Conservation (phyloP, 768 basidiomycete species). For the Rubroboletus satanas region DNA sequence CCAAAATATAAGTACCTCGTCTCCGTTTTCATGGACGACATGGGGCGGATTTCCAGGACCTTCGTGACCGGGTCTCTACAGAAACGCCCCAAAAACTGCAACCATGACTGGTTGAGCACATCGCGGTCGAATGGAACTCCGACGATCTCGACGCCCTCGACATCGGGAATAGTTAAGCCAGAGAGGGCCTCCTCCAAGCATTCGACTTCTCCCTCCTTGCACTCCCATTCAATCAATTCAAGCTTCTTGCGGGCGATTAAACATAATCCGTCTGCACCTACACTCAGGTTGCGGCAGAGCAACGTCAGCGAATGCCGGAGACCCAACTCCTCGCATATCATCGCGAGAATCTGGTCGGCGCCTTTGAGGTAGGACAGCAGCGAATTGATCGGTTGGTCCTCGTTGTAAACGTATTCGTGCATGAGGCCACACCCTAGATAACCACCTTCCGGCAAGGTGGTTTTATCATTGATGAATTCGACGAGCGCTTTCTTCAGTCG, state of each 20-base stretch:
- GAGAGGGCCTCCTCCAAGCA: background rate
- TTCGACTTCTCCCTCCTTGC: background rate
- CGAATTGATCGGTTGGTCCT: no score
- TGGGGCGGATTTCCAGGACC: background rate
- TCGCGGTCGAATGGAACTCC: no score
- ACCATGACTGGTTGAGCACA: background rate
- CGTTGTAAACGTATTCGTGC: conserved; percentile 27
- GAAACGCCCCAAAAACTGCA: background rate
- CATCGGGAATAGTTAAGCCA: background rate
- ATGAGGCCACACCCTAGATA: conserved; percentile 34
- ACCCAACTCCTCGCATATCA: background rate
- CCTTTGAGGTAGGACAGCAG: background rate
- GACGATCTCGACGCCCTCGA: background rate
- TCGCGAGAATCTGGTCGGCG: background rate
- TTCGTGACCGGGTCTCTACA: background rate
- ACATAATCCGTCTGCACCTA: no score
- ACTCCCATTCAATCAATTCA: background rate
- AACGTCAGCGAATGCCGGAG: background rate
- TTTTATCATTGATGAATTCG: conserved; percentile 21
- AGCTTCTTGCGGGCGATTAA: background rate
- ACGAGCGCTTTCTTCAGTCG: background rate
- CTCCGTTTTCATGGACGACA: background rate
- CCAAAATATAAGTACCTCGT: background rate
- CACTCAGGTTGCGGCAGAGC: background rate
- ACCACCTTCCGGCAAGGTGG: conserved; percentile 31